These are phyloP conservation scores for Chrysanthemum seticuspe DNA, from an alignment of 129 eudicot genomes.

Conservation along the genomic window DNA sequence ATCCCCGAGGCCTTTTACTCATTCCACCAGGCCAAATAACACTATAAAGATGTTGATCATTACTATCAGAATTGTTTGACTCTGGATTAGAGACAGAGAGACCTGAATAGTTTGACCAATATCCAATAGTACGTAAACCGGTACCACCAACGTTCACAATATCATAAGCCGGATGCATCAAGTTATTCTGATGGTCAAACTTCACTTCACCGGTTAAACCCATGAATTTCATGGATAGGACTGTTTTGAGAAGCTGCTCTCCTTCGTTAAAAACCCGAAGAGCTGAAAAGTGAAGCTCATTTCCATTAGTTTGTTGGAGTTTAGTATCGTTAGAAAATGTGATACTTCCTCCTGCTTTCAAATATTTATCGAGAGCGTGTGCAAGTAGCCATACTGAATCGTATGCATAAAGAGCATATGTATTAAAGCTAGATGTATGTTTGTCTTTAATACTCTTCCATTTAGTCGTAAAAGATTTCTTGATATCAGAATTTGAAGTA, in stretches of 20 bases:
- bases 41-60: neutral
- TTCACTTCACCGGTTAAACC: conserved; percentile 52
- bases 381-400: conserved; percentile 66
- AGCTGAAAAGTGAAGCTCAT: conserved; percentile 23
- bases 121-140: conserved; percentile 46
- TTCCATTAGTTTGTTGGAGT: neutral
- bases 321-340: conserved; percentile 42
- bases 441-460: conserved; percentile 35
- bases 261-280: conserved; percentile 59
- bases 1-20: conserved; percentile 8
- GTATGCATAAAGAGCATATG: conserved; percentile 52
- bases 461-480: conserved; percentile 30
- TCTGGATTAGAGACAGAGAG: conserved; percentile 52
- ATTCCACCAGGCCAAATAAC: conserved; percentile 2
- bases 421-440: conserved; percentile 27
- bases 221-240: conserved; percentile 34
- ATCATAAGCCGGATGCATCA: conserved; percentile 55
- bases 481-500: conserved; percentile 39
- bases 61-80: conserved; percentile 12
- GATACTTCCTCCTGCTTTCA: conserved; percentile 42
- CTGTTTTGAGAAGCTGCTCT: conserved; percentile 28
- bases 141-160: conserved; percentile 55
- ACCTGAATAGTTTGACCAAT: conserved; percentile 63
- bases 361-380: conserved; percentile 44
- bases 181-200: conserved; percentile 33